Conservation (phyloP, 768 basidiomycete species). For the Naganishia friedmannii region DNA sequence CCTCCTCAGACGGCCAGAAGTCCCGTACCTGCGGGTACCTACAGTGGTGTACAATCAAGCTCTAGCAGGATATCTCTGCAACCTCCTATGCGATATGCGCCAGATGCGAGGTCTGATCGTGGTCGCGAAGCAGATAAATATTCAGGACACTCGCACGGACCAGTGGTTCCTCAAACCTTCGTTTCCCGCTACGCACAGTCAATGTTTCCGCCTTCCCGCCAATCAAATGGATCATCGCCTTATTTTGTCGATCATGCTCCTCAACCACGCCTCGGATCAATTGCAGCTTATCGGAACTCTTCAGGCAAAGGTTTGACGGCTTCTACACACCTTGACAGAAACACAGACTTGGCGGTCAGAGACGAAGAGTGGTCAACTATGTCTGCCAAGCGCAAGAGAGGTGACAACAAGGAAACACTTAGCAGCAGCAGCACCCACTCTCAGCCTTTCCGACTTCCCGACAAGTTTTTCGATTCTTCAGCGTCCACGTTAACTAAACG, state of each 20-base stretch:
- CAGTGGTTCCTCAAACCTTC: neutral
- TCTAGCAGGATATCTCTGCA: neutral
- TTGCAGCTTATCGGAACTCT: neutral
- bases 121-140: neutral
- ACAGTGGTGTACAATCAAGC: neutral
- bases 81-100: neutral
- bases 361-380: conserved; percentile 13
- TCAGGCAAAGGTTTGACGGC: neutral
- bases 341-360: neutral
- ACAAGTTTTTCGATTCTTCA: neutral
- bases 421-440: neutral
- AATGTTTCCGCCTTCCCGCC: neutral
- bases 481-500: too few species aligned
- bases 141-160: neutral
- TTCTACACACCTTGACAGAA: neutral
- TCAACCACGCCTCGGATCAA: neutral
- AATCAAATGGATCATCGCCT: neutral
- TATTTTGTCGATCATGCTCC: neutral
- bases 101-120: neutral
- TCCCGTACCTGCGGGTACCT: neutral
- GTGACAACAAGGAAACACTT: neutral
- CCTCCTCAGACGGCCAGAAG: neutral
- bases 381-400: conserved; percentile 4
- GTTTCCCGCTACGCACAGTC: neutral
- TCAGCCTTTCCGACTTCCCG: conserved; percentile 16